Conservation (phyloP, 805 yeast species). For the Teunomyces barrocoloradensis region DNA sequence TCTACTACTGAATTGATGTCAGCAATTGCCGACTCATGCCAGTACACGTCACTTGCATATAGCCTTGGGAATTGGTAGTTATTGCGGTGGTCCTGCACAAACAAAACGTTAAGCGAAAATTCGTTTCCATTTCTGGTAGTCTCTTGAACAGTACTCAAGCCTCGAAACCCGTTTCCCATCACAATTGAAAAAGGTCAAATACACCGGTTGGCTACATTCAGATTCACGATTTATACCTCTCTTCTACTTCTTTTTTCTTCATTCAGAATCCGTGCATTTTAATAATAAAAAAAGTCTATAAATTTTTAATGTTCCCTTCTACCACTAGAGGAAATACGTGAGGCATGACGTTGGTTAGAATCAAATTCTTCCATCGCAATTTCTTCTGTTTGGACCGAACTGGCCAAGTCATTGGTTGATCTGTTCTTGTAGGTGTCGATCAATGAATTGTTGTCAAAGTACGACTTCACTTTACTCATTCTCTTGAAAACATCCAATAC, state of each 20-base stretch:
- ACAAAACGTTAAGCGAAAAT: neutral
- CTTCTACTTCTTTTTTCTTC: neutral
- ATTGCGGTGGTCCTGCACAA: neutral
- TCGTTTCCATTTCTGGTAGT: neutral
- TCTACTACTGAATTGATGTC: too few relatives aligned
- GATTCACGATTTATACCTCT: neutral
- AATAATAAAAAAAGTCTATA: neutral
- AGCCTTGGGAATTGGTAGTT: too few relatives aligned
- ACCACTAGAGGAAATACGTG: conserved; percentile 20
- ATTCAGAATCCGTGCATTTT: neutral
- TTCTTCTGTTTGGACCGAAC: conserved; percentile 45
- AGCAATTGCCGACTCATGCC: too few relatives aligned
- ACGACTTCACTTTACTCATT: conserved; percentile 15
- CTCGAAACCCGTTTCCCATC: neutral
- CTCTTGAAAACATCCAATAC: conserved; percentile 33
- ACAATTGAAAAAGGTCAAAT: neutral
- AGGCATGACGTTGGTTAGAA: conserved; percentile 19
- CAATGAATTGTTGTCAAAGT: conserved; percentile 29
- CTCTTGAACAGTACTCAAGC: neutral
- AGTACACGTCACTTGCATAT: too few relatives aligned
- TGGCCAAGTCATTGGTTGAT: conserved; percentile 31
- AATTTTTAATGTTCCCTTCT: conserved; percentile 6
- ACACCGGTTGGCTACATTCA: neutral
- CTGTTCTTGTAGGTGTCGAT: conserved; percentile 29
- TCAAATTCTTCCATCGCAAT: conserved; percentile 46